Evolutionary conservation across 257 asterid genomes (phyloP), one percentile per base, ranked within the genome.

Genomic region (Paraleonurus japonicus): DNA sequence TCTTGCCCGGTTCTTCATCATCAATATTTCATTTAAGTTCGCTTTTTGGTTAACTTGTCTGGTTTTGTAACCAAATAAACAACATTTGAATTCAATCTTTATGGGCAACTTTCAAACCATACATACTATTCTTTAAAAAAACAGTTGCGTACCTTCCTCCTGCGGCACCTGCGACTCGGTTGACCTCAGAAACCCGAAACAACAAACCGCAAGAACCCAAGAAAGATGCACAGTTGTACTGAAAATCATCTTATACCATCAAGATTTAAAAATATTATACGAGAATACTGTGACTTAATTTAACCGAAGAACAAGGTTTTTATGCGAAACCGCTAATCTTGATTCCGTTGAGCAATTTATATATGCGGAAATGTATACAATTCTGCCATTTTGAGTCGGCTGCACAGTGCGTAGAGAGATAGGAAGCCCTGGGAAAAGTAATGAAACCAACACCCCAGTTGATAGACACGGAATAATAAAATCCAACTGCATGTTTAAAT

Each of bases 141-240:
- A 27, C 57, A 79, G 70, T 61, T 72, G 8, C 65, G 48, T 12
- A 82, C 87, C 89, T 82, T 85, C 89, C 54, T 75, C 81, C 68
- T 70, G 81, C 3, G 89, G 89, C 55, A 85, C 89, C 74, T 85
- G 87, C 32, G 89, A 74, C 11, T 75, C 79, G n/a, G 77, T 67
- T 61, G 78, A 76, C 26, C 80, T 80, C 63, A 75, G 62, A 15
- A 78, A 20, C 43, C 75, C 54, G 17, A 68, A 67, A 64, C 73
- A 79, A 20, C 24, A 69, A 35, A 73, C 51, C 19, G 59, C 82
- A 27, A 78, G 39, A 63, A 76, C 67, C 83, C 85, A 82, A 9
- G 13, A 78, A 59, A 77, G 58, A 66, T 30, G 62, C 32, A 33
- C 35, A 61, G 73, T 70, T 37, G 23, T 63, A 63, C 67, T 41